Conservation (phyloP, 495 filamentous ascomycete genomes). For the Aspergillus bridgeri region DNA sequence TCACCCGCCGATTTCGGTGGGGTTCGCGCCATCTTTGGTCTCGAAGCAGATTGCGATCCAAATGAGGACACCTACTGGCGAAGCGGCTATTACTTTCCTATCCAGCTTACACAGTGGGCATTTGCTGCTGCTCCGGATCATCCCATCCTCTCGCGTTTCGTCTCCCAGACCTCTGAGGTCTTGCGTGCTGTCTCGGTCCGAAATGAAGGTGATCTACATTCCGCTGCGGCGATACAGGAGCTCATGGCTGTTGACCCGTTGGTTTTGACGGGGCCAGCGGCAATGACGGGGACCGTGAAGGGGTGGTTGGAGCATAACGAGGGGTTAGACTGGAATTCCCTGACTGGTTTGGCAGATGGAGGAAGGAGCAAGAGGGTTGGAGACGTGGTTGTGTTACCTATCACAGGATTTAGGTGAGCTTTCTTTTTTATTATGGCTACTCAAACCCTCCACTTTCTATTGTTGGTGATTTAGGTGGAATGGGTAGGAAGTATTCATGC, state of each 20-base stretch:
- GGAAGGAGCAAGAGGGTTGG: constrained; percentile 15
- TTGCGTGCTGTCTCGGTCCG: constrained; percentile 3
- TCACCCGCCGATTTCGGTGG: not conserved
- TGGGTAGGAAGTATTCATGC: not conserved
- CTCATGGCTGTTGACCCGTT: constrained; percentile 13
- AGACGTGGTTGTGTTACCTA: constrained; percentile 18
- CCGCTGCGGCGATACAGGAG: not conserved
- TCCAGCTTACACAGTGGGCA: constrained; percentile 21
- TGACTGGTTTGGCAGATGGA: constrained; percentile 14
- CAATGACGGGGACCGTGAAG: constrained; percentile 12
- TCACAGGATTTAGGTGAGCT: constrained; percentile 22
- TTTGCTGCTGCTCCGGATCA: constrained; percentile 17
- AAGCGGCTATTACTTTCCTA: constrained; percentile 16
- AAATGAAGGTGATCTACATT: not conserved
- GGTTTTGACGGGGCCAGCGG: constrained; percentile 15
- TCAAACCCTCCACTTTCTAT: too few relatives aligned
- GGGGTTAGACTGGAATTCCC: constrained; percentile 16
- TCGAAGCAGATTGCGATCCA: constrained; percentile 17
- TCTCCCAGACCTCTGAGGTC: not conserved
- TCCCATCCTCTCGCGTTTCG: constrained; percentile 10
- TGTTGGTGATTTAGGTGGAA: too few relatives aligned
- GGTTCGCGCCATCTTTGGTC: constrained; percentile 15
- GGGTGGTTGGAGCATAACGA: constrained; percentile 1
- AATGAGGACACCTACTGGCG: constrained; percentile 19
- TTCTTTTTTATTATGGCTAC: not conserved